Evolutionary conservation across 805 yeast genomes (phyloP).

Genomic region (Yarrowia sp.): DNA sequence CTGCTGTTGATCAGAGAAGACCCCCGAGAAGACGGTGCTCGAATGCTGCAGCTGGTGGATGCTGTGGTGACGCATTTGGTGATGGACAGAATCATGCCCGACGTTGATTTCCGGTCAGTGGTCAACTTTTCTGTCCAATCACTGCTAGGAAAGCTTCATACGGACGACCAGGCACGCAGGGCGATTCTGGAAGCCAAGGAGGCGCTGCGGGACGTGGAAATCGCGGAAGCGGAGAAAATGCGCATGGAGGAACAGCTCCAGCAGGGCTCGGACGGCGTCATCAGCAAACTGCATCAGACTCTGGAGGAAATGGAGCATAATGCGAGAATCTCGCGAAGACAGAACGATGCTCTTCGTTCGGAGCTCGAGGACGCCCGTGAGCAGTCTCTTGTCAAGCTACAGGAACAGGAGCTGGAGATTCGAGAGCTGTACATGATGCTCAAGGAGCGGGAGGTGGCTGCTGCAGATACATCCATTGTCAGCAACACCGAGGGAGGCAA

Average conservation of each 20-base stretch:
- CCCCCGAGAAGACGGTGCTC: constrained; percentile 54
- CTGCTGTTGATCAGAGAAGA: constrained; percentile 57
- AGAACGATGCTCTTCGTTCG: constrained; percentile 63
- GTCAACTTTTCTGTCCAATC: constrained; percentile 79
- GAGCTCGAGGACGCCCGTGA: constrained; percentile 64
- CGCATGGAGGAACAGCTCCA: constrained; percentile 69
- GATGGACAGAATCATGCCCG: constrained; percentile 55
- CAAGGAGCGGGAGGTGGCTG: constrained; percentile 53
- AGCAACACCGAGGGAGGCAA: not conserved
- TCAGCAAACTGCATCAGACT: constrained; percentile 65
- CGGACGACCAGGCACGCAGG: constrained; percentile 84
- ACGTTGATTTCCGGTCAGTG: constrained; percentile 64
- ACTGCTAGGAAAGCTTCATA: constrained; percentile 71
- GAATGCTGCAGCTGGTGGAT: constrained; percentile 65
- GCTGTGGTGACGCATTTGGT: constrained; percentile 70
- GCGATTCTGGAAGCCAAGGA: constrained; percentile 67
- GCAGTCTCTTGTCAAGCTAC: constrained; percentile 47
- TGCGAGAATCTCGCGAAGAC: constrained; percentile 63
- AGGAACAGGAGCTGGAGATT: constrained; percentile 58
- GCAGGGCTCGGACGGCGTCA: constrained; percentile 78
- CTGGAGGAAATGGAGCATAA: constrained; percentile 68
- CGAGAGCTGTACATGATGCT: constrained; percentile 68
- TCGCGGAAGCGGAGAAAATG: constrained; percentile 64
- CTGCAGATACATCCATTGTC: constrained; percentile 36
- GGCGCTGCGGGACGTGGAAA: constrained; percentile 60